Conservation (phyloP, 1,284 basidiomycete species). For the Boletus sp. region DNA sequence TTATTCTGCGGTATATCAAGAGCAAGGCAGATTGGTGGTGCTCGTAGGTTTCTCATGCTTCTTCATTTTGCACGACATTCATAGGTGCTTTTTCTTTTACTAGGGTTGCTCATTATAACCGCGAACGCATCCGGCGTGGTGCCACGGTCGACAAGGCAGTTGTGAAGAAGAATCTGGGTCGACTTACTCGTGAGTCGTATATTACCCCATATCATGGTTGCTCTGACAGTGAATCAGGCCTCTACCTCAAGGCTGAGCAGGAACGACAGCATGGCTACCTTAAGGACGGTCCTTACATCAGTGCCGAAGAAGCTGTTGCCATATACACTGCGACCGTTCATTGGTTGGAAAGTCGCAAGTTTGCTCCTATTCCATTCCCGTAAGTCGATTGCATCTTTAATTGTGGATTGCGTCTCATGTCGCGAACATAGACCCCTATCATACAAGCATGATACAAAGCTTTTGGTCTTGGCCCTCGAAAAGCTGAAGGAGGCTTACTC, state of each 20-base stretch:
- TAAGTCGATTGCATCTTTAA: slow-evolving; percentile 35
- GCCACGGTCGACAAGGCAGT: slow-evolving; percentile 99
- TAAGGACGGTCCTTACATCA: slow-evolving; percentile 96
- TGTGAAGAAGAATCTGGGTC: slow-evolving; percentile 91
- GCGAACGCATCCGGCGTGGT: slow-evolving; percentile 91
- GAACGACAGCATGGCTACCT: slow-evolving; percentile 96
- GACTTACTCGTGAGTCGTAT: slow-evolving; percentile 66
- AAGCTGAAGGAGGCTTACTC: slow-evolving; percentile 97
- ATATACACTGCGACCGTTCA: slow-evolving; percentile 97
- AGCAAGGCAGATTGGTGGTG: slow-evolving; percentile 99
- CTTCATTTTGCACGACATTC: background rate
- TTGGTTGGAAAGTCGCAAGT: slow-evolving; percentile 95
- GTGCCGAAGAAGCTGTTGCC: slow-evolving; percentile 94
- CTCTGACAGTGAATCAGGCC: slow-evolving; percentile 40
- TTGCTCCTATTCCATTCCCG: slow-evolving; percentile 97
- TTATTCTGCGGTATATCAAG: slow-evolving; percentile 99
- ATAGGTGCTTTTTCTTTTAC: background rate
- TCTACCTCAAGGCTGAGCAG: slow-evolving; percentile 97
- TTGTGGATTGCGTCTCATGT: slow-evolving; percentile 1
- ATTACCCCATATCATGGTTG: background rate
- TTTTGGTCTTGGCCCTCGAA: slow-evolving; percentile 91
- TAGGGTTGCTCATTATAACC: slow-evolving; percentile 88
- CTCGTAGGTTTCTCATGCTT: slow-evolving; percentile 56
- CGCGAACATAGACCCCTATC: slow-evolving; percentile 70
- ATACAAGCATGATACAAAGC: slow-evolving; percentile 97